A percentile compares a stretch with the other conserved stretches of the same genome.
Evolutionary conservation across 2,329 filamentous ascomycete genomes (phyloP).

Genomic region (Fusarium torulosum): DNA sequence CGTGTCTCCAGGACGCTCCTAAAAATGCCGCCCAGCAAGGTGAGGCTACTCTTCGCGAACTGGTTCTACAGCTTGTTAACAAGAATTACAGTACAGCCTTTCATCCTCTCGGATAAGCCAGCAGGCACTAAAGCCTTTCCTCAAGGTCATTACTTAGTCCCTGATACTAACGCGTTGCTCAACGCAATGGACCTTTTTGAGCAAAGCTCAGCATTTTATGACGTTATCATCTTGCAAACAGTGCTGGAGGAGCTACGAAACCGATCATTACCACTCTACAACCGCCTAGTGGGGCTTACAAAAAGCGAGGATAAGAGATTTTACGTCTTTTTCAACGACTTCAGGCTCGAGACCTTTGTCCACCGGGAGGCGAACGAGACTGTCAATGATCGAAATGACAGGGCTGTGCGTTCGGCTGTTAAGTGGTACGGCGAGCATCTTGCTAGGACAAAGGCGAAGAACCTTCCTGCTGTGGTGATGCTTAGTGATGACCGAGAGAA

Average conservation of each 20-base stretch:
- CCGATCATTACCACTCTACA: conserved; percentile 92
- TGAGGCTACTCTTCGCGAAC: conserved; percentile 55
- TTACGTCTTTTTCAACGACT: conserved; percentile 99
- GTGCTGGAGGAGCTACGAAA: conserved; percentile 97
- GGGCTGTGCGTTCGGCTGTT: conserved; percentile 86
- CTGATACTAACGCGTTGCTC: conserved; percentile 95
- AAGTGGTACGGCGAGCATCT: conserved; percentile 93
- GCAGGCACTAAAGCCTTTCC: conserved; percentile 85
- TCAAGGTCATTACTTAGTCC: conserved; percentile 91
- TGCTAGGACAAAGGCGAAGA: conserved; percentile 69
- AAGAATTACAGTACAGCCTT: conserved; percentile 73
- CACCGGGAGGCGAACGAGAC: conserved; percentile 80
- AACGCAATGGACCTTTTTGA: conserved; percentile 98
- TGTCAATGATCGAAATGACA: conserved; percentile 97
- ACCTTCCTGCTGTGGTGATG: conserved; percentile 85
- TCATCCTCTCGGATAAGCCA: conserved; percentile 89
- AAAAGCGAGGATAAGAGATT: conserved; percentile 98
- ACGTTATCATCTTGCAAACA: conserved; percentile 96
- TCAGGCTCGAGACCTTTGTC: conserved; percentile 91
- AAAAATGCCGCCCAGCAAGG: conserved; percentile 82
- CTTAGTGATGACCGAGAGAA: conserved; percentile 94
- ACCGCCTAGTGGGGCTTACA: conserved; percentile 88
- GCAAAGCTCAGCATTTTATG: conserved; percentile 89
- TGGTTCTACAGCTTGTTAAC: conserved; percentile 17
- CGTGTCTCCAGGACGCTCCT: conserved; percentile 80